Base-by-base conservation (phyloP, 2,329 filamentous ascomycete species). In the Phyllachora maydis region DNA sequence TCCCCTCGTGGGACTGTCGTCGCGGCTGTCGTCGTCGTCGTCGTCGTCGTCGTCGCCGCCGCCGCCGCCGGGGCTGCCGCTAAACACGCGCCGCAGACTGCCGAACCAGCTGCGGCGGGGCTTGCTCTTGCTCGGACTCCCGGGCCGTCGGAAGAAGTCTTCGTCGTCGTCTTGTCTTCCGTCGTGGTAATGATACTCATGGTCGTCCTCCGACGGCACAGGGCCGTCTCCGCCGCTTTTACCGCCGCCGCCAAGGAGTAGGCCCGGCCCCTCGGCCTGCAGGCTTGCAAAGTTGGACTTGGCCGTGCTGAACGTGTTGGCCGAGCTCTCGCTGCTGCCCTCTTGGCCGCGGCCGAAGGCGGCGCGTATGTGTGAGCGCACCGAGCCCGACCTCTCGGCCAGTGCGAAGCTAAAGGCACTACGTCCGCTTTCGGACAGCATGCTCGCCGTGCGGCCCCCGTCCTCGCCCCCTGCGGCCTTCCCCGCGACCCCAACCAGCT, bases 61-160 rank as follows among this genome's bases (percentile, higher is more conserved):
- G 13, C 30, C 25, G 11, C 28, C 37, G 3, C 32, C 23, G 31
- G 31, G 20, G 37, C 34, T 25, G 44, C 58, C 58, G 19, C 47
- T 56, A 23, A 78, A 64, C 8, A 71, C 70, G 18, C 71, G 59
- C 11, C 65, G 57, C 11, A 82, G 43, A 22, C 66, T 76, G 12
- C 73, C 73, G 8, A 82, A 50, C 68, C 72, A 78, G 13, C 60
- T 61, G n/a, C 58, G 46, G 19, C 54, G 49, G 33, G 55, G 49
- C 37, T 65, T 69, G 8, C 37, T 47, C 47, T 70, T 59, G 39
- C 64, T 65, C 11, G 69, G 56, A 24, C 61, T 65, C 1, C 61
- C 53, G 2, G 59, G 52, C n/a, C 40, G 26, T 11, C 35, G 30
- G 6, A 36, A 32, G 5, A 42, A 35, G 10, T 41, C 35, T 6